phyloP scores from a whole-genome alignment of 495 filamentous ascomycete species.

The Astrothelium macrocarpum region DNA sequence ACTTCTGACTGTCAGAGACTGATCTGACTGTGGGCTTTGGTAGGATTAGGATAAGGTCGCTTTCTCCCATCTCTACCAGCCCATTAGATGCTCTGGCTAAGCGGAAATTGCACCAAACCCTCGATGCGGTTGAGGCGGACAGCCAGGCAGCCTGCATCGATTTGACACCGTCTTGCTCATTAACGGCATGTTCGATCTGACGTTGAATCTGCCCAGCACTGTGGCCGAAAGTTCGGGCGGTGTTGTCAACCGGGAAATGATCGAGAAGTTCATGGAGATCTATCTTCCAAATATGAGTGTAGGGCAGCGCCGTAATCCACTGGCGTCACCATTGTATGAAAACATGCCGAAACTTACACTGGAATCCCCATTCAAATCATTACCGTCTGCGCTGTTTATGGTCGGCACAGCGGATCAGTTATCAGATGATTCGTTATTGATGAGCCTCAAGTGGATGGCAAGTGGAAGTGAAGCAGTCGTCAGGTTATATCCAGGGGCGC shows the following conservation, averaged over 20 bases:
- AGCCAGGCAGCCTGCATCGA: too few species aligned
- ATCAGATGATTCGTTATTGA: not conserved
- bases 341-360: not conserved
- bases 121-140: too few species aligned
- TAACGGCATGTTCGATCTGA: not conserved
- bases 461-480: not conserved
- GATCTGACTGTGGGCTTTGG: too few species aligned
- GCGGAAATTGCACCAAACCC: too few species aligned
- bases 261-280: not conserved
- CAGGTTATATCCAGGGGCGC: not conserved
- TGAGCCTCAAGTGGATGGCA: slow-evolving; percentile 4
- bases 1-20: too few species aligned
- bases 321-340: not conserved
- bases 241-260: not conserved
- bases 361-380: not conserved
- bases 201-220: not conserved
- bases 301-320: not conserved
- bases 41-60: too few species aligned
- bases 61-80: too few species aligned
- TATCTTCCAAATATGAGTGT: not conserved
- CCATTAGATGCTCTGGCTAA: too few species aligned
- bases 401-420: not conserved
- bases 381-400: not conserved
- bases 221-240: not conserved
- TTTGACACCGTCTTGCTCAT: not conserved